Percentiles rank a stretch among this genome's conserved stretches.
Evolutionary conservation across 179 eudicot species (phyloP).

Genomic region (Nepenthes alata): DNA sequence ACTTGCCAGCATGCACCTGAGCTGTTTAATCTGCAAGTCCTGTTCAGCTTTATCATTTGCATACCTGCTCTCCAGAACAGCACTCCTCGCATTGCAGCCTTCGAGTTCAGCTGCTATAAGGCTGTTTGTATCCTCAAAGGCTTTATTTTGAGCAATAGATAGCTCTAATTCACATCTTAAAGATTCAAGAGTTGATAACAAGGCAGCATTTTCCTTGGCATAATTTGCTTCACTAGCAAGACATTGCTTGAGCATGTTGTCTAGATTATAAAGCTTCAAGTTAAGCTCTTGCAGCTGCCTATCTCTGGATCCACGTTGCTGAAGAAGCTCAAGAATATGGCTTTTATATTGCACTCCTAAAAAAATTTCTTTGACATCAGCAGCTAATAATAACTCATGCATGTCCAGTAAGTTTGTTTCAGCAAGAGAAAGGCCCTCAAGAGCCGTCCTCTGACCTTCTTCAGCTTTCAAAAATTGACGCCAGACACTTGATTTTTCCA

Average conservation of each 20-base stretch:
- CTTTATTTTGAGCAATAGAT: constrained; percentile 24
- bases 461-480: constrained; percentile 25
- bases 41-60: constrained; percentile 18
- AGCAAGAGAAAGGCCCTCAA: constrained; percentile 15
- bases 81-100: constrained; percentile 24
- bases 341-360: constrained; percentile 32
- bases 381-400: constrained; percentile 32
- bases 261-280: constrained; percentile 23
- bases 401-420: constrained; percentile 32
- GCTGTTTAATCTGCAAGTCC: constrained; percentile 23
- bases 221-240: constrained; percentile 31
- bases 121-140: constrained; percentile 28
- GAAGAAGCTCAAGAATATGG: constrained; percentile 24
- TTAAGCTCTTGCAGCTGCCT: constrained; percentile 21
- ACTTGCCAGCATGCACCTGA: constrained; percentile 21
- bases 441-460: constrained; percentile 21
- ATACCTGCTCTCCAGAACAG: constrained; percentile 13
- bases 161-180: constrained; percentile 39
- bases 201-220: constrained; percentile 29
- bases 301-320: constrained; percentile 20
- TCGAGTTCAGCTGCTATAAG: constrained; percentile 29
- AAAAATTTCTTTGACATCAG: constrained; percentile 40
- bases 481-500: constrained; percentile 18
- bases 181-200: constrained; percentile 24
- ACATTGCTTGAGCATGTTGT: constrained; percentile 24